phyloP scores from a whole-genome alignment of 2,329 filamentous ascomycete genomes.

The Chaetomiaceae sp. region DNA sequence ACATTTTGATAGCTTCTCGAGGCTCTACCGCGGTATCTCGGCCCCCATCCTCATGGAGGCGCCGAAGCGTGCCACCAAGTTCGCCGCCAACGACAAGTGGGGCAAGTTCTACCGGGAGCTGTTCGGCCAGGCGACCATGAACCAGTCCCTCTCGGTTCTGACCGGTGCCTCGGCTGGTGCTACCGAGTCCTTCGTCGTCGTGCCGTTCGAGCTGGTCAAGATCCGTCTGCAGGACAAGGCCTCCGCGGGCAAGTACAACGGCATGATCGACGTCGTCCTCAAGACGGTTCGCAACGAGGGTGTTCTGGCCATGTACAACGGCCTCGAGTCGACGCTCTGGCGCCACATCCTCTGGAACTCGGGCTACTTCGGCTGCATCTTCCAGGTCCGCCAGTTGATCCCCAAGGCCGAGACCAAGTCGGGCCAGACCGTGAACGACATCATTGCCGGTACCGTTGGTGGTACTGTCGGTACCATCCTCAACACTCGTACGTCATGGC shows the following conservation, averaged over 20 bases:
- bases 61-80: slow-evolving; percentile 90
- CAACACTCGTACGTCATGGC: slow-evolving; percentile 63
- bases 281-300: slow-evolving; percentile 85
- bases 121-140: slow-evolving; percentile 85
- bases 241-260: slow-evolving; percentile 80
- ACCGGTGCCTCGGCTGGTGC: slow-evolving; percentile 93
- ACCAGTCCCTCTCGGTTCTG: slow-evolving; percentile 81
- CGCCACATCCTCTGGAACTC: slow-evolving; percentile 84
- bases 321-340: slow-evolving; percentile 95
- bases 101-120: slow-evolving; percentile 85
- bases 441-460: slow-evolving; percentile 80
- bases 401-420: slow-evolving; percentile 77
- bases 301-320: slow-evolving; percentile 86
- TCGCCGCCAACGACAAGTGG: slow-evolving; percentile 98
- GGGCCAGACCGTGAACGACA: slow-evolving; percentile 77
- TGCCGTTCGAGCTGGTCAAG: slow-evolving; percentile 98
- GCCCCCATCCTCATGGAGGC: slow-evolving; percentile 87
- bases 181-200: slow-evolving; percentile 93
- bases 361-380: slow-evolving; percentile 97
- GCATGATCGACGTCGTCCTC: slow-evolving; percentile 71
- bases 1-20: slow-evolving; percentile 59
- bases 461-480: slow-evolving; percentile 84
- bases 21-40: slow-evolving; percentile 91
- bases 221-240: slow-evolving; percentile 96
- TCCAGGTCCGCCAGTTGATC: slow-evolving; percentile 84